A percentile compares a stretch with the other conserved stretches of the same genome.
These are phyloP conservation scores for Kurtzmaniella quercitrusa DNA, from an alignment of 1,139 yeast species.

Conservation along the genomic window DNA sequence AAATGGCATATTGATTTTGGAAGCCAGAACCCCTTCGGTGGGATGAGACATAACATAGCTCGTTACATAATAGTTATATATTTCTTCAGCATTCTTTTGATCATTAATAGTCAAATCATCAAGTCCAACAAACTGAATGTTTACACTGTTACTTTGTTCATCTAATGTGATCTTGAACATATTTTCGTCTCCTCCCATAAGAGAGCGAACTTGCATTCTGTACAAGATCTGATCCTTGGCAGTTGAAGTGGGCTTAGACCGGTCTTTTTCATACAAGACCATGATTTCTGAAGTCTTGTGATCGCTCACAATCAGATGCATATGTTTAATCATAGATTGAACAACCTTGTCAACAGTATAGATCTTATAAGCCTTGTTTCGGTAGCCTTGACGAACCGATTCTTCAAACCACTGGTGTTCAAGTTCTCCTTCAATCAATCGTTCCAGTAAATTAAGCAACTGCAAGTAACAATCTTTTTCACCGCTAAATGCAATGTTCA, in stretches of 20 bases:
- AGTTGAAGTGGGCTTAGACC: constrained; percentile 57
- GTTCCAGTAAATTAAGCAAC: constrained; percentile 65
- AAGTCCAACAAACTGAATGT: constrained; percentile 78
- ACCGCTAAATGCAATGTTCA: constrained; percentile 71
- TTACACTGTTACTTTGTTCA: constrained; percentile 48
- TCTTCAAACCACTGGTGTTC: constrained; percentile 98
- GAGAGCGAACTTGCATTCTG: constrained; percentile 80
- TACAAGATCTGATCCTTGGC: constrained; percentile 87
- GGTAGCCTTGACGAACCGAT: constrained; percentile 88
- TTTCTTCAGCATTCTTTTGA: constrained; percentile 68
- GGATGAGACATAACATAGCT: constrained; percentile 94
- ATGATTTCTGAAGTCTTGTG: constrained; percentile 79
- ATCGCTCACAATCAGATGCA: constrained; percentile 77
- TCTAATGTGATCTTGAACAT: constrained; percentile 84
- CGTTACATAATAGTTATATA: constrained; percentile 90
- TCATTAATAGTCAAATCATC: constrained; percentile 86
- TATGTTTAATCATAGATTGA: constrained; percentile 84
- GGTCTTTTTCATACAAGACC: constrained; percentile 76
- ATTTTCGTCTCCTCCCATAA: constrained; percentile 81
- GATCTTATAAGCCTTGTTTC: constrained; percentile 86
- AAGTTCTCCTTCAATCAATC: constrained; percentile 81
- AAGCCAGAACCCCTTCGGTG: constrained; percentile 93
- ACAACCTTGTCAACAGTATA: constrained; percentile 93
- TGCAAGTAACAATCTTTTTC: constrained; percentile 72
- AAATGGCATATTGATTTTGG: constrained; percentile 70